A percentile compares a stretch with the other conserved stretches of the same genome.
Conservation (phyloP, 1,139 yeast genomes). For the Blastobotrys indianensis region DNA sequence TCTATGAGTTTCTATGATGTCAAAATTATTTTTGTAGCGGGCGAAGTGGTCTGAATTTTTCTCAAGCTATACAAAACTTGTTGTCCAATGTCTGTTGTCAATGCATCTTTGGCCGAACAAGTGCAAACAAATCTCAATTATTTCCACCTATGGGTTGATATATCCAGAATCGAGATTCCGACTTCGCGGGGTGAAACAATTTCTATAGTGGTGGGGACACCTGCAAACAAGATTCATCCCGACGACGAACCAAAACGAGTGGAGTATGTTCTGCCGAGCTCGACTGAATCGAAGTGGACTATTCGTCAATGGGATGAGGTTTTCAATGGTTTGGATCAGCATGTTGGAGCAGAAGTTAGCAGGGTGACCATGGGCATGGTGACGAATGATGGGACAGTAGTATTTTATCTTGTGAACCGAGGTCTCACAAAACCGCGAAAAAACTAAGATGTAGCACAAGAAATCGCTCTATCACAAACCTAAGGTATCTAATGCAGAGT, state of each 20-base stretch:
- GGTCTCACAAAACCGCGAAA: constrained; percentile 58
- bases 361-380: constrained; percentile 51
- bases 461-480: not conserved
- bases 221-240: constrained; percentile 33
- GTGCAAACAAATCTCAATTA: constrained; percentile 41
- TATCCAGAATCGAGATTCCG: constrained; percentile 24
- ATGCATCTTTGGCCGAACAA: constrained; percentile 5
- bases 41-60: no score
- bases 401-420: constrained; percentile 57
- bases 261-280: constrained; percentile 28
- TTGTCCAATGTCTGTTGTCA: no score
- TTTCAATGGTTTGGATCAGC: constrained; percentile 25
- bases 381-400: constrained; percentile 61
- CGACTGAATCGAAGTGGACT: constrained; percentile 30
- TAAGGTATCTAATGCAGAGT: not conserved
- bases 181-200: constrained; percentile 4
- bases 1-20: no score
- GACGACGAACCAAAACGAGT: constrained; percentile 25
- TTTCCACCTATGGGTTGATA: constrained; percentile 50
- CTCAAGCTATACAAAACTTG: no score
- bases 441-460: constrained; percentile 34
- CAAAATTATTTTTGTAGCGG: no score
- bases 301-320: constrained; percentile 31
- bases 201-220: constrained; percentile 26
- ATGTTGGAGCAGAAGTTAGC: constrained; percentile 30